These are phyloP conservation scores for Penicillium egyptiacum DNA, from an alignment of 495 filamentous ascomycete genomes.

Conservation along the genomic window DNA sequence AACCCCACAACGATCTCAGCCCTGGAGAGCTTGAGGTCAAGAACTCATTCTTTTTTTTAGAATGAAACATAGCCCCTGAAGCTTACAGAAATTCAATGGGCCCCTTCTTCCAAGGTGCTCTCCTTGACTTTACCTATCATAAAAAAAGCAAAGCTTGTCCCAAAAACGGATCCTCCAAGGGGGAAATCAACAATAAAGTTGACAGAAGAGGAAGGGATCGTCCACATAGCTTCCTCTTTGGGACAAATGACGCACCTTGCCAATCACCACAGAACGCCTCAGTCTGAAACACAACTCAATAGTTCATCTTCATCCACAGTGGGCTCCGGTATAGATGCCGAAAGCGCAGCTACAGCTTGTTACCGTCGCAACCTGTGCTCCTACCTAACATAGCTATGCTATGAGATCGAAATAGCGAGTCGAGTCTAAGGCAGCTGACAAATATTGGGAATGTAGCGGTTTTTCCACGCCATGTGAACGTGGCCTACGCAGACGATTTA, in stretches of 20 bases:
- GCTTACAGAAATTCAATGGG: not conserved
- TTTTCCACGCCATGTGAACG: not conserved
- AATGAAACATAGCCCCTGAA: not conserved
- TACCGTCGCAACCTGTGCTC: constrained; percentile 22
- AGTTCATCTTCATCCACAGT: constrained; percentile 1
- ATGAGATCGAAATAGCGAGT: not conserved
- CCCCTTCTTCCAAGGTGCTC: not conserved
- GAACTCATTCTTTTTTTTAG: constrained; percentile 3
- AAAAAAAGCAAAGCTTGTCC: constrained; percentile 1
- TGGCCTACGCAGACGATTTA: not conserved
- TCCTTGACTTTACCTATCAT: constrained; percentile 17
- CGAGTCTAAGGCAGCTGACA: not conserved
- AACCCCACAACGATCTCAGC: constrained; percentile 6
- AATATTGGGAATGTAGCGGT: not conserved
- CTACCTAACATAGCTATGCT: not conserved
- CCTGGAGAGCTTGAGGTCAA: not conserved
- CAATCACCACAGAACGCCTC: constrained; percentile 9
- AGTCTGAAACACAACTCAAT: constrained; percentile 26
- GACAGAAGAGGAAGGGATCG: constrained; percentile 21
- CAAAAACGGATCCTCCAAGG: constrained; percentile 15
- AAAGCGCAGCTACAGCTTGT: constrained; percentile 20
- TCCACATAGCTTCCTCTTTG: constrained; percentile 12
- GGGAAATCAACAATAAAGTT: constrained; percentile 5
- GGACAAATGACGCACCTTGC: constrained; percentile 12
- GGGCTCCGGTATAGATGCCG: constrained; percentile 15